These are phyloP conservation scores for Lactarius akahatsu DNA, from an alignment of 768 basidiomycete genomes.

Conservation along the genomic window DNA sequence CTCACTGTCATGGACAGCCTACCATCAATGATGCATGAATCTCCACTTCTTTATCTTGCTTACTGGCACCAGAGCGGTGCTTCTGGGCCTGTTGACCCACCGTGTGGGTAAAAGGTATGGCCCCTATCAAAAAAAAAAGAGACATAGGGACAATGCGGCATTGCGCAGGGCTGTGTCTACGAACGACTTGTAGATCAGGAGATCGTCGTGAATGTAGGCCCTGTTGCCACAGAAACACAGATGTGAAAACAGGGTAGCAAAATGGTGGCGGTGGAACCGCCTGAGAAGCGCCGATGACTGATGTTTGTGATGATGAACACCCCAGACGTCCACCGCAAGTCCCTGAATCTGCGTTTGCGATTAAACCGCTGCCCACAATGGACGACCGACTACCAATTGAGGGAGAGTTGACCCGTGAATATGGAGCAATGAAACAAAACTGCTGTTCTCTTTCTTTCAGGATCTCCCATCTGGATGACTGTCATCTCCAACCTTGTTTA, in stretches of 20 bases:
- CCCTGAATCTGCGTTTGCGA: not conserved
- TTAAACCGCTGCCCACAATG: not conserved
- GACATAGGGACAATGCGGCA: not conserved
- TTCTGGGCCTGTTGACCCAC: not conserved
- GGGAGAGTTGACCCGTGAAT: not conserved
- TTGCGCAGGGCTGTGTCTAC: not conserved
- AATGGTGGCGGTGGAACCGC: not conserved
- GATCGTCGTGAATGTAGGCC: not conserved
- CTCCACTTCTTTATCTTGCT: not conserved
- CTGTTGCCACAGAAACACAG: conserved; percentile 13
- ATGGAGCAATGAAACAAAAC: not conserved
- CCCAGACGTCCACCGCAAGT: not conserved
- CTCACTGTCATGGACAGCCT: conserved; percentile 3
- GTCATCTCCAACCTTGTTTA: not conserved
- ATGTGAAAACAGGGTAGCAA: not conserved
- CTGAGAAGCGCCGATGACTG: not conserved
- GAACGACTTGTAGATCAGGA: conserved; percentile 6
- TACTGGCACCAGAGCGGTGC: not conserved
- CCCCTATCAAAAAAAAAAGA: conserved; percentile 8
- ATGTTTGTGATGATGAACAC: not conserved
- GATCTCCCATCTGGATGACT: not conserved
- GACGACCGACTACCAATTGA: not conserved
- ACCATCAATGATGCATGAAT: conserved; percentile 25
- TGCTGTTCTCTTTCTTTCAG: not conserved
- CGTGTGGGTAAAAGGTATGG: not conserved